These are phyloP conservation scores for Corinectria fuckeliana DNA, from an alignment of 2,329 filamentous ascomycete species.

Conservation along the genomic window DNA sequence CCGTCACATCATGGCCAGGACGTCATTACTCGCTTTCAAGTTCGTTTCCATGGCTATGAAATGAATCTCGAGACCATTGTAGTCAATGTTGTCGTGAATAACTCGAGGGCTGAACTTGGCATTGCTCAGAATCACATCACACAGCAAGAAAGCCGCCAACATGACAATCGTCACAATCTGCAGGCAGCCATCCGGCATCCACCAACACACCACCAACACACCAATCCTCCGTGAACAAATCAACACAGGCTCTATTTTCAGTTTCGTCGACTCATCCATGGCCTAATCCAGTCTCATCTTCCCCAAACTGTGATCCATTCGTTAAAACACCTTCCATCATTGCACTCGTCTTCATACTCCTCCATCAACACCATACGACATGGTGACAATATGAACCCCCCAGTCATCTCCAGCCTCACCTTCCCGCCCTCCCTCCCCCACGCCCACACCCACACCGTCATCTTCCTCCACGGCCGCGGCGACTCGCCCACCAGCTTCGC, in stretches of 20 bases:
- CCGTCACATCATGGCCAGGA: background rate
- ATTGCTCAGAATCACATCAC: no score
- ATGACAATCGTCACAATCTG: no score
- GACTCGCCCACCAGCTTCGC: conserved; percentile 45
- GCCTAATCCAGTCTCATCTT: background rate
- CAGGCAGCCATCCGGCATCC: background rate
- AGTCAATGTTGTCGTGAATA: background rate
- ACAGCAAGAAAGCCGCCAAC: background rate
- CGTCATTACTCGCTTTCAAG: no score
- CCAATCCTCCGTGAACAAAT: background rate
- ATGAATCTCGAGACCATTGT: no score
- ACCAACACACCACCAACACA: background rate
- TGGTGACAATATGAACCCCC: background rate
- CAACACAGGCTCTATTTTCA: background rate
- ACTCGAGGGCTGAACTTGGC: no score
- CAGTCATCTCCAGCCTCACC: conserved; percentile 12
- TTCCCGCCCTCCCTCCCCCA: conserved; percentile 17
- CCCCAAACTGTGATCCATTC: background rate
- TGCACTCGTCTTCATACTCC: background rate
- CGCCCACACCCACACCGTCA: conserved; percentile 50
- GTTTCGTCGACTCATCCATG: background rate
- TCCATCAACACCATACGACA: background rate
- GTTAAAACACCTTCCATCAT: background rate
- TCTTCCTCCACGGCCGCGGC: conserved; percentile 55
- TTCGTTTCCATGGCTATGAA: background rate